Conservation (phyloP, 2,329 filamentous ascomycete genomes). For the Cyphellophora attinorum region DNA sequence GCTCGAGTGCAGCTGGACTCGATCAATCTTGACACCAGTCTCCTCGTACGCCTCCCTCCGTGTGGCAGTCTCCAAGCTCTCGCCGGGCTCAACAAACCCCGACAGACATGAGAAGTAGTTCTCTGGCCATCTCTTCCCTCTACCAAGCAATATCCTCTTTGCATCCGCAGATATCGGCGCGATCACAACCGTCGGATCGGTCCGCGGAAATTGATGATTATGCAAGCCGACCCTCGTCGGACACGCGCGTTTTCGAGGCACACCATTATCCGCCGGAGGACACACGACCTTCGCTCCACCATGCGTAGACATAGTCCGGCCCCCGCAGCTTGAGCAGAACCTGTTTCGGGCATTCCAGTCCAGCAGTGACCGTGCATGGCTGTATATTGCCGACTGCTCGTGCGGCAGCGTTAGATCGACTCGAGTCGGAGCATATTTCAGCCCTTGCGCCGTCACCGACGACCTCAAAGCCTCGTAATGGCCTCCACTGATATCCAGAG, state of each 20-base stretch:
- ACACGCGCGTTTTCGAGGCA: conserved; percentile 50
- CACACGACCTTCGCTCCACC: conserved; percentile 35
- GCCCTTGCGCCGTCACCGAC: neutral
- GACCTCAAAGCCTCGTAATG: conserved; percentile 4
- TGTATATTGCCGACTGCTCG: conserved; percentile 8
- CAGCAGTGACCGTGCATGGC: conserved; percentile 60
- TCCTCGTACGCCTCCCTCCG: conserved; percentile 79
- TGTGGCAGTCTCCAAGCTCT: conserved; percentile 75
- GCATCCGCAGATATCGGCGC: conserved; percentile 75
- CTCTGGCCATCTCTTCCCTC: conserved; percentile 71
- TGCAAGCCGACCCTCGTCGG: conserved; percentile 73
- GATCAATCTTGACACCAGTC: conserved; percentile 62
- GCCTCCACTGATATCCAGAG: conserved; percentile 62
- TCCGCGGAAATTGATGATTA: conserved; percentile 84
- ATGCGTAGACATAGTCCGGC: conserved; percentile 54
- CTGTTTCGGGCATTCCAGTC: conserved; percentile 92
- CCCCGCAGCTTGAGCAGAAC: conserved; percentile 82
- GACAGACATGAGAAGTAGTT: conserved; percentile 83
- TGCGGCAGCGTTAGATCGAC: conserved; percentile 8
- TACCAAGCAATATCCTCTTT: conserved; percentile 68
- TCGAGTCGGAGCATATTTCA: conserved; percentile 6
- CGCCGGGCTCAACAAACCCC: conserved; percentile 74
- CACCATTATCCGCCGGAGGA: conserved; percentile 28
- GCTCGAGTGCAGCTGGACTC: conserved; percentile 70
- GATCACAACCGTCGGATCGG: conserved; percentile 93